Conservation (phyloP, 768 basidiomycete genomes). For the Dacryopinax spathularia region DNA sequence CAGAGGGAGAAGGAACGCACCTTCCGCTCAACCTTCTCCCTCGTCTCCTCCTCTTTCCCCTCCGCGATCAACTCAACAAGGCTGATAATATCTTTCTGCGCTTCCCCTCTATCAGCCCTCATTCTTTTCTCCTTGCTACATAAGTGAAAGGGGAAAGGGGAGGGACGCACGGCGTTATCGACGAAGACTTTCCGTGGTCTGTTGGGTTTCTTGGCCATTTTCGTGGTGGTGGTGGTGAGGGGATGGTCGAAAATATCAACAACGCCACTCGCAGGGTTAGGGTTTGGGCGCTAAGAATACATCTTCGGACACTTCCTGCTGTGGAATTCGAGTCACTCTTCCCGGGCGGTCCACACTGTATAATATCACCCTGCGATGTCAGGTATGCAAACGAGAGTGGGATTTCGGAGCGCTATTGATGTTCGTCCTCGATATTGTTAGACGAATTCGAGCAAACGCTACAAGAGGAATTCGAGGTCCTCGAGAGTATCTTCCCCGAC, state of each 20-base stretch:
- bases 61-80: neutral
- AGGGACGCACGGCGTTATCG: neutral
- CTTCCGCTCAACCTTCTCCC: neutral
- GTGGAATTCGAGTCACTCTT: too few relatives aligned
- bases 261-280: constrained; percentile 2
- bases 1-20: neutral
- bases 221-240: neutral
- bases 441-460: constrained; percentile 30
- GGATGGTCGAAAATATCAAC: neutral
- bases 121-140: neutral
- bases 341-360: neutral
- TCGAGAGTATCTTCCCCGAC: constrained; percentile 91
- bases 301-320: too few relatives aligned
- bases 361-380: neutral
- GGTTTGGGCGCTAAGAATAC: too few relatives aligned
- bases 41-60: constrained; percentile 1
- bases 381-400: neutral
- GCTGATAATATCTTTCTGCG: neutral
- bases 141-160: neutral
- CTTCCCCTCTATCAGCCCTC: neutral
- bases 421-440: too few relatives aligned
- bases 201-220: neutral
- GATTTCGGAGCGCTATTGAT: too few relatives aligned
- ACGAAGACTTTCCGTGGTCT: neutral
- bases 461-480: constrained; percentile 85